Evolutionary conservation across 208 protist species (phyloP), one percentile per base, ranked within the genome.

Genomic region (Lotmaria passim): DNA sequence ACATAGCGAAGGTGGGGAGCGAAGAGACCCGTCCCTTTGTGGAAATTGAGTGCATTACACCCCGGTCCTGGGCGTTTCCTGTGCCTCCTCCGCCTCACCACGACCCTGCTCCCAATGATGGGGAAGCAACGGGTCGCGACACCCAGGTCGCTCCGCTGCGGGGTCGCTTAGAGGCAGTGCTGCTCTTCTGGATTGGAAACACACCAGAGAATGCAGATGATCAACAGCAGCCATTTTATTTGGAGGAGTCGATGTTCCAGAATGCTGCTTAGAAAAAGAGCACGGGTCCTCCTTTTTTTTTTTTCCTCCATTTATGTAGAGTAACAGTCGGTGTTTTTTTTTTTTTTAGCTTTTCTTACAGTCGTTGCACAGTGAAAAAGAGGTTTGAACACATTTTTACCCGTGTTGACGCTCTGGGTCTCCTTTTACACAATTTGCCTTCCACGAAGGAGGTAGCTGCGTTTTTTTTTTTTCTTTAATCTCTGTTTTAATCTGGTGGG

Each of bases 131-230:
- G n/a, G n/a, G n/a, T n/a, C n/a, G n/a, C n/a, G n/a, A 70, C n/a
- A 51, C 31, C 0, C 66, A 73, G 19, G 30, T 33, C 12, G 26
- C 67, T 60, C 53, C 47, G 8, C 46, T 82, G 12, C 43, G 59
- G 28, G 12, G 23, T 7, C 65, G 83, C 0, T 44, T 86, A 6
- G 89, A 86, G 44, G 53, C 70, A 3, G 53, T 93, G 39, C 61
- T 96, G n/a, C 73, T 96, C 4, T 96, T 96, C 62, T 96, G 91
- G 91, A 91, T 94, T 60, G 90, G 87, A 12, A 74, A 82, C 64
- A 73, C 90, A 19, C 80, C 78, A 6, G 69, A 73, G 4, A 62
- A 66, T 23, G 69, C 75, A 23, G 52, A 72, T 14, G 82, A 87
- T 57, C 53, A 11, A 1, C 51, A 61, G 33, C 83, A 95, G 59